Conservation (phyloP, 2,329 filamentous ascomycete species). For the Thelonectria blattea region DNA sequence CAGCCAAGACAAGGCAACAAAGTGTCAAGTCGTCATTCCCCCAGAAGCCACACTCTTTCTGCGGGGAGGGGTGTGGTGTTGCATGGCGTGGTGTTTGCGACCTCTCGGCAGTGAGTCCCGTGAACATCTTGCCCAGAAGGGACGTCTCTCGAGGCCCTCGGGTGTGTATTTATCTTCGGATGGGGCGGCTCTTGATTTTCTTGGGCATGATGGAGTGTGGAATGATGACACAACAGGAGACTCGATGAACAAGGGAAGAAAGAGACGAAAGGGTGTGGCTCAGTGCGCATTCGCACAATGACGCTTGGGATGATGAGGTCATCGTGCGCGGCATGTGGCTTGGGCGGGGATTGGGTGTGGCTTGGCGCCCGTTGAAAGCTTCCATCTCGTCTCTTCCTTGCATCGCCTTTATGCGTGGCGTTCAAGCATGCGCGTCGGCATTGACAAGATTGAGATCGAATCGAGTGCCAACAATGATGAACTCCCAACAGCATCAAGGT, state of each 20-base stretch:
- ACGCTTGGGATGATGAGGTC: slow-evolving; percentile 19
- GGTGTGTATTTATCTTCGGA: neutral
- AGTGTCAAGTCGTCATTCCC: slow-evolving; percentile 5
- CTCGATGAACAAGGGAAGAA: neutral
- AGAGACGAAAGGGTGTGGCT: slow-evolving; percentile 1
- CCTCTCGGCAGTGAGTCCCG: slow-evolving; percentile 7
- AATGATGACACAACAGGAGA: slow-evolving; percentile 1
- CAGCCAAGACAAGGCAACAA: slow-evolving; percentile 7
- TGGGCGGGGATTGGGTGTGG: slow-evolving; percentile 3
- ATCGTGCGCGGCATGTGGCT: slow-evolving; percentile 16
- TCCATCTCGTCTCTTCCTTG: neutral
- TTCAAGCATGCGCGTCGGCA: neutral
- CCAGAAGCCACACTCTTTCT: neutral
- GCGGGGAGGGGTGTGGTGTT: neutral
- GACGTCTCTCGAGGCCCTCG: neutral
- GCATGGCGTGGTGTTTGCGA: neutral
- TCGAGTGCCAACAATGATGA: neutral
- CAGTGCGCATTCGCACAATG: neutral
- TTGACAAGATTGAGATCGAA: neutral
- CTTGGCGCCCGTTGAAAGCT: slow-evolving; percentile 2
- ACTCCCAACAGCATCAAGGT: neutral
- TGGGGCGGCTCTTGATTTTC: neutral
- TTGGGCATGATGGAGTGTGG: neutral
- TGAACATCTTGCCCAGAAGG: neutral
- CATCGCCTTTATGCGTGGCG: neutral